phyloP scores from a whole-genome alignment of 2,329 filamentous ascomycete genomes.

The Colletotrichum agaves region DNA sequence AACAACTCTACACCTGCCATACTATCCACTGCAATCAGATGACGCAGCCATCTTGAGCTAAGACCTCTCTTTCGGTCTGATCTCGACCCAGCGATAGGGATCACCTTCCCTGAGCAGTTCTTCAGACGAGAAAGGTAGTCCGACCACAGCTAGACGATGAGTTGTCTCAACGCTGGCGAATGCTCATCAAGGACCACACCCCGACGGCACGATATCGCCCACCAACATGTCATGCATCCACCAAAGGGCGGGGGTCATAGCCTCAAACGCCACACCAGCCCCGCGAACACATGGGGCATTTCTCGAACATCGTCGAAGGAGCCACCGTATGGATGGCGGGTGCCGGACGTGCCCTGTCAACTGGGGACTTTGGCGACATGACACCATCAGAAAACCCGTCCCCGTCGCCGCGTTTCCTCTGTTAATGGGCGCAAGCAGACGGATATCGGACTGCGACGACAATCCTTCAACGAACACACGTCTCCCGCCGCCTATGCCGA shows the following conservation, averaged over 20 bases:
- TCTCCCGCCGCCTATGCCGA: neutral
- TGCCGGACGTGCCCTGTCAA: neutral
- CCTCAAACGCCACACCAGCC: neutral
- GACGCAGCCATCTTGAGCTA: neutral
- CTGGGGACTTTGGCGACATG: neutral
- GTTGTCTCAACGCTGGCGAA: no score
- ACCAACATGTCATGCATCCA: conserved; percentile 5
- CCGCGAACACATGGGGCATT: conserved; percentile 1
- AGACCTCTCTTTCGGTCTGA: conserved; percentile 4
- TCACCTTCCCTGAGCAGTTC: neutral
- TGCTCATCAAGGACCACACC: neutral
- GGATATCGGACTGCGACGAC: neutral
- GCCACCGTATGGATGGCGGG: neutral
- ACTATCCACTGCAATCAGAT: neutral
- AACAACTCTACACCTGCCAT: no score
- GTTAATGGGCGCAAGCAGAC: neutral
- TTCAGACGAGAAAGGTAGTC: neutral
- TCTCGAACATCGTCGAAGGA: neutral
- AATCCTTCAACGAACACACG: neutral
- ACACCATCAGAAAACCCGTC: neutral
- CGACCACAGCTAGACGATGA: neutral
- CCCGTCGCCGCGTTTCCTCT: neutral
- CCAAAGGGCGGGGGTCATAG: neutral
- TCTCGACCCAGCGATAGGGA: conserved; percentile 12
- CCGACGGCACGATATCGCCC: neutral